These are phyloP conservation scores for Phyllosticta capitalensis DNA, from an alignment of 2,329 filamentous ascomycete species.

Conservation along the genomic window DNA sequence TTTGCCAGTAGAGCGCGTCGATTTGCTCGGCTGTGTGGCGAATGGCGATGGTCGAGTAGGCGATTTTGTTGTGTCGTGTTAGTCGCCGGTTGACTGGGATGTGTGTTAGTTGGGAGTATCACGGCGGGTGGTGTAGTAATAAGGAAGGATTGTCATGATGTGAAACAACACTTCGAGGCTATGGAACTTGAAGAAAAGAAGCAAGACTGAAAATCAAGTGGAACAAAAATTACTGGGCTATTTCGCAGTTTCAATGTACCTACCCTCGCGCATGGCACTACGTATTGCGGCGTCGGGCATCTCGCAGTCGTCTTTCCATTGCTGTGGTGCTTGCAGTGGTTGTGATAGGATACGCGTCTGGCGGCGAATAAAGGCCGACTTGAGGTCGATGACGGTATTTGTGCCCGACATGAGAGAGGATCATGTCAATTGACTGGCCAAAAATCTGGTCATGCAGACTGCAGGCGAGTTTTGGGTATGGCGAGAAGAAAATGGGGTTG, in stretches of 20 bases:
- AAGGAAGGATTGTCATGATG: too few relatives aligned
- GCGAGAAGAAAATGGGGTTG: not conserved
- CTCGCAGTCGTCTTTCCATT: conserved; percentile 43
- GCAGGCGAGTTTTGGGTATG: too few relatives aligned
- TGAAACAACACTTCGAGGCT: too few relatives aligned
- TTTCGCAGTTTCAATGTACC: not conserved
- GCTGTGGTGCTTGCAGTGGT: conserved; percentile 45
- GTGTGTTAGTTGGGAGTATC: conserved; percentile 4
- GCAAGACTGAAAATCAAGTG: not conserved
- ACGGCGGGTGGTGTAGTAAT: too few relatives aligned
- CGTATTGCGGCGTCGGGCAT: conserved; percentile 39
- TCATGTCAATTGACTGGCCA: not conserved
- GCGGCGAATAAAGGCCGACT: conserved; percentile 52
- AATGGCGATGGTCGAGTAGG: conserved; percentile 59
- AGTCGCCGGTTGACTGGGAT: conserved; percentile 50
- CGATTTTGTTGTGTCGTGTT: conserved; percentile 54
- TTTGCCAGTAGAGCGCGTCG: conserved; percentile 51
- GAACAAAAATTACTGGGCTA: not conserved
- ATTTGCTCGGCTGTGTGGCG: conserved; percentile 66
- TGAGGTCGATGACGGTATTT: conserved; percentile 46
- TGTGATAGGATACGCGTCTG: conserved; percentile 57
- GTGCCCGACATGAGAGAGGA: not conserved
- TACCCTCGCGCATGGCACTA: conserved; percentile 44
- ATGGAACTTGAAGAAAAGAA: not conserved
- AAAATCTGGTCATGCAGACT: too few relatives aligned